phyloP scores from a whole-genome alignment of 2,329 filamentous ascomycete genomes.

The Aspergillus ochraceus region DNA sequence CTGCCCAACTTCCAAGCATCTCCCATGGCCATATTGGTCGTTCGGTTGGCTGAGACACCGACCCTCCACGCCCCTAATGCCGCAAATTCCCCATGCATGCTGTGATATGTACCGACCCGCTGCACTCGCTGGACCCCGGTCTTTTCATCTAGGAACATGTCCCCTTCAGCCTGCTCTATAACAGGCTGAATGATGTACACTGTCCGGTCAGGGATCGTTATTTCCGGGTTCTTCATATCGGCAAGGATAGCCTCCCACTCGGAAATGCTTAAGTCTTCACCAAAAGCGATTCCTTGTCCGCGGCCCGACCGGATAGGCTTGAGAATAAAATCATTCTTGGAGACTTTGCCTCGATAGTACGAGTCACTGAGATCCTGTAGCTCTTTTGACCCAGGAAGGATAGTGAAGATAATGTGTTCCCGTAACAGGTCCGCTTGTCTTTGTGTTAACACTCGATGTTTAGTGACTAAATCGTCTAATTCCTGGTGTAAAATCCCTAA shows the following conservation, averaged over 20 bases:
- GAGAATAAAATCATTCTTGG: conserved; percentile 25
- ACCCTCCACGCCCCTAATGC: conserved; percentile 25
- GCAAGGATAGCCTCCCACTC: conserved; percentile 6
- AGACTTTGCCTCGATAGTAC: background rate
- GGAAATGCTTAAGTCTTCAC: background rate
- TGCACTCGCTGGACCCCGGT: background rate
- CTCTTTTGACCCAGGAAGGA: conserved; percentile 26
- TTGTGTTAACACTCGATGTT: conserved; percentile 17
- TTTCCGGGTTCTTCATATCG: background rate
- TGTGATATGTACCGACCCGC: conserved; percentile 24
- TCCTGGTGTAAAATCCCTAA: conserved; percentile 32
- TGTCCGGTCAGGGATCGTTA: background rate
- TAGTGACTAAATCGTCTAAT: conserved; percentile 17
- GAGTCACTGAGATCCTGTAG: conserved; percentile 16
- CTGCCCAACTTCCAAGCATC: background rate
- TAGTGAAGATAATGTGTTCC: conserved; percentile 21
- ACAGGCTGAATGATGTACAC: conserved; percentile 8
- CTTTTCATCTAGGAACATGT: background rate
- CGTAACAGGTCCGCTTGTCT: conserved; percentile 19
- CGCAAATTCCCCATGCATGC: conserved; percentile 24
- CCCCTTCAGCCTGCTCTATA: background rate
- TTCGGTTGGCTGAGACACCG: background rate
- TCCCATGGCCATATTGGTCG: background rate
- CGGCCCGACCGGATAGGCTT: conserved; percentile 20
- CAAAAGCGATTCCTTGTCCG: conserved; percentile 5